Evolutionary conservation across 176 grass and related monocot species (phyloP).

Genomic region (Aechmea fasciata): DNA sequence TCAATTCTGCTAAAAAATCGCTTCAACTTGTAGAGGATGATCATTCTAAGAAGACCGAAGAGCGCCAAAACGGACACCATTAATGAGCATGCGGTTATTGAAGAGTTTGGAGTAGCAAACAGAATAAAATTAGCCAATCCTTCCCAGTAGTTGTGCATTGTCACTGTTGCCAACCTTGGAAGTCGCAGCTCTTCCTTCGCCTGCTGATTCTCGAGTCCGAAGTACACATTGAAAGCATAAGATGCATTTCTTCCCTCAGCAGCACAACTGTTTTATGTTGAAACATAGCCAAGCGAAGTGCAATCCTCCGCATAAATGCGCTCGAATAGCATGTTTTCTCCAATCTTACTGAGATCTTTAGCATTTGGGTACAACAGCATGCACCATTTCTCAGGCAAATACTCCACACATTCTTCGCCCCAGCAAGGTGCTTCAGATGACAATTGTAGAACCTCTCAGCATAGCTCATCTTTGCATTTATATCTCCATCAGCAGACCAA

Average conservation of each 20-base stretch:
- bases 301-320: conserved; percentile 62
- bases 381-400: conserved; percentile 55
- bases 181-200: conserved; percentile 36
- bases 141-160: conserved; percentile 29
- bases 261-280: conserved; percentile 43
- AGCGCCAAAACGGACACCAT: not conserved
- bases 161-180: conserved; percentile 47
- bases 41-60: not conserved
- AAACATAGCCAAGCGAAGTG: conserved; percentile 43
- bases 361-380: conserved; percentile 36
- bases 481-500: not conserved
- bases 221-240: conserved; percentile 70
- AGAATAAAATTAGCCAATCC: conserved; percentile 38
- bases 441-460: conserved; percentile 13
- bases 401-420: conserved; percentile 35
- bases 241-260: conserved; percentile 37
- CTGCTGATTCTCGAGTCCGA: conserved; percentile 51
- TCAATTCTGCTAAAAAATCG: not conserved
- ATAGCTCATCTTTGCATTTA: not conserved
- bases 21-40: not conserved
- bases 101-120: conserved; percentile 4
- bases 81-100: not conserved
- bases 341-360: conserved; percentile 5
- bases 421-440: conserved; percentile 40
- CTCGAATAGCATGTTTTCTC: conserved; percentile 35